These are phyloP conservation scores for Trichophyton simii DNA, from an alignment of 2,329 filamentous ascomycete genomes.

Conservation along the genomic window DNA sequence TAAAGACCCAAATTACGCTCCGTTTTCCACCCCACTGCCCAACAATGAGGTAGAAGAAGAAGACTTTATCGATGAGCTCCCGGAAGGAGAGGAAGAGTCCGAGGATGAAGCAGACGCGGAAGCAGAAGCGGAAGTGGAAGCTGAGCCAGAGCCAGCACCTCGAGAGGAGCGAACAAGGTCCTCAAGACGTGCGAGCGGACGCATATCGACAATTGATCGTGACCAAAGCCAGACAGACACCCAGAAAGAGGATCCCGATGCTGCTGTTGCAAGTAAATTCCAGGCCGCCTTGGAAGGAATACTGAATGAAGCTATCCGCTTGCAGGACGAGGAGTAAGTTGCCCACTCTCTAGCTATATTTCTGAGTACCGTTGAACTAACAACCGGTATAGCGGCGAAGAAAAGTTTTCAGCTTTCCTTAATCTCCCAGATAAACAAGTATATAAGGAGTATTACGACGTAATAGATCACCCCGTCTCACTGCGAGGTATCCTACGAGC, in stretches of 20 bases:
- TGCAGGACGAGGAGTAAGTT: slow-evolving; percentile 53
- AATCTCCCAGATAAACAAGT: slow-evolving; percentile 62
- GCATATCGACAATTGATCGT: slow-evolving; percentile 15
- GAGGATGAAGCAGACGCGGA: slow-evolving; percentile 22
- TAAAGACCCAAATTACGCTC: slow-evolving; percentile 53
- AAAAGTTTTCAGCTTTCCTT: slow-evolving; percentile 62
- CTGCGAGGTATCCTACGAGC: slow-evolving; percentile 65
- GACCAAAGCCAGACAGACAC: neutral
- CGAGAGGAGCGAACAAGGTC: slow-evolving; percentile 2
- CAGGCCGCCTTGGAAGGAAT: slow-evolving; percentile 81
- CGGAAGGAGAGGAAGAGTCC: neutral
- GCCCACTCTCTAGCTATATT: slow-evolving; percentile 12
- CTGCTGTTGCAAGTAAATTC: slow-evolving; percentile 35
- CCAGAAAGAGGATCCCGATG: slow-evolving; percentile 46
- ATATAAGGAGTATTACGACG: slow-evolving; percentile 67
- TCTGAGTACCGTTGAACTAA: slow-evolving; percentile 14
- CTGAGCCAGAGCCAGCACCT: neutral
- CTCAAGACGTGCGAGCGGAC: slow-evolving; percentile 4
- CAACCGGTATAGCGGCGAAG: slow-evolving; percentile 41
- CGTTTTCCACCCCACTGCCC: slow-evolving; percentile 61
- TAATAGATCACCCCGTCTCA: slow-evolving; percentile 70
- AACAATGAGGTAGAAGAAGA: slow-evolving; percentile 23
- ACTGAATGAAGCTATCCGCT: slow-evolving; percentile 56
- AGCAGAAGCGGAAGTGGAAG: neutral
- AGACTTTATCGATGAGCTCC: too few species aligned